These are phyloP conservation scores for Stachybotrys elegans DNA, from an alignment of 2,329 filamentous ascomycete genomes.

Conservation along the genomic window DNA sequence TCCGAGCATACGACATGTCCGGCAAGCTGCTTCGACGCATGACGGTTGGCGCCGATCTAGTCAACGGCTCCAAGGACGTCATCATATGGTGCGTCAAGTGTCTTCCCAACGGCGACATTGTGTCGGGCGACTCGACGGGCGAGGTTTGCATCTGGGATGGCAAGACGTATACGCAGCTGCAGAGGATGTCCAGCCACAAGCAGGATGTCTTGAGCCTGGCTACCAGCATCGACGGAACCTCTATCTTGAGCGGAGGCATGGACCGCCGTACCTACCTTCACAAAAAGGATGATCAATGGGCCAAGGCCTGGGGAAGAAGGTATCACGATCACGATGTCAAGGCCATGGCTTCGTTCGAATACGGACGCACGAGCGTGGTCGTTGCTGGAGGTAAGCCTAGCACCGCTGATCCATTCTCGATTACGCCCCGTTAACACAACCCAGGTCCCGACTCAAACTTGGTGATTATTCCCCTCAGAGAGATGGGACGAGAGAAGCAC, in stretches of 20 bases:
- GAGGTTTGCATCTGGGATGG: constrained; percentile 93
- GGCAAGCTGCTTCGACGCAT: constrained; percentile 74
- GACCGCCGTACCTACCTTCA: constrained; percentile 84
- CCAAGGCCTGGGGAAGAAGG: constrained; percentile 76
- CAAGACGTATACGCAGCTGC: constrained; percentile 81
- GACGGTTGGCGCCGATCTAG: constrained; percentile 74
- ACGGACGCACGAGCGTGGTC: constrained; percentile 74
- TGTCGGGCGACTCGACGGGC: constrained; percentile 91
- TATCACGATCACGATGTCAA: constrained; percentile 96
- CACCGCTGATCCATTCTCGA: too few species aligned
- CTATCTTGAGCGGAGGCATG: constrained; percentile 86
- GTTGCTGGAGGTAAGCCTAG: constrained; percentile 76
- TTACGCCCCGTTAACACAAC: too few species aligned
- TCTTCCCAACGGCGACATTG: constrained; percentile 79
- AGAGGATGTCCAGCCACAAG: constrained; percentile 80
- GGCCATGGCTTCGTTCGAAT: constrained; percentile 85
- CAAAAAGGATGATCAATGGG: constrained; percentile 70
- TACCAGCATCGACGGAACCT: constrained; percentile 71
- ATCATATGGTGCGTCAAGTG: constrained; percentile 93
- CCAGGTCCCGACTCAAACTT: constrained; percentile 80
- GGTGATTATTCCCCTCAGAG: constrained; percentile 68
- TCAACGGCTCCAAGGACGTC: constrained; percentile 74
- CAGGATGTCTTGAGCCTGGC: constrained; percentile 90
- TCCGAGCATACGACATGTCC: constrained; percentile 84
- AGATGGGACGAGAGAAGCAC: constrained; percentile 77